Conservation (phyloP, 1,284 basidiomycete genomes). For the Pyrrhoderma noxium region DNA sequence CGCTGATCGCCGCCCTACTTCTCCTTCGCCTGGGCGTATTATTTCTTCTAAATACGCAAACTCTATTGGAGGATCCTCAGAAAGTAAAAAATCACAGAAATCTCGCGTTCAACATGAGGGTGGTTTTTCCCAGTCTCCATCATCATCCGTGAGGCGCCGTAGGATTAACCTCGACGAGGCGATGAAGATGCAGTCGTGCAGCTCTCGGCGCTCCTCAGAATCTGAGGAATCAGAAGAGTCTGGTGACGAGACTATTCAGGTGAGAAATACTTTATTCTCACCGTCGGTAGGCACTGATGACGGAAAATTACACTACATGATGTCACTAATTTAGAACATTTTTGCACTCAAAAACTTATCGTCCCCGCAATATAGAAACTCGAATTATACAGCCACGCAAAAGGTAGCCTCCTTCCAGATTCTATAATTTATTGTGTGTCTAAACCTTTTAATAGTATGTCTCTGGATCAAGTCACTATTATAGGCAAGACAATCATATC, state of each 20-base stretch:
- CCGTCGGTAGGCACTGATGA: not conserved
- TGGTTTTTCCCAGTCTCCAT: not conserved
- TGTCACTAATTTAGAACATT: too few relatives aligned
- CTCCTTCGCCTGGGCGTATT: too few relatives aligned
- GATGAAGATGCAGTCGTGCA: constrained; percentile 16
- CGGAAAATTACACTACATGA: not conserved
- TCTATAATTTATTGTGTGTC: too few relatives aligned
- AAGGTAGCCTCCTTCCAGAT: too few relatives aligned
- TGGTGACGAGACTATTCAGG: constrained; percentile 13
- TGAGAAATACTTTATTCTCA: constrained; percentile 8
- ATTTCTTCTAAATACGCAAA: too few relatives aligned
- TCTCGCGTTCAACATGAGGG: too few relatives aligned
- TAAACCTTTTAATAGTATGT: too few relatives aligned
- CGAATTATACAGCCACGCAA: not conserved
- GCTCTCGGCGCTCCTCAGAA: constrained; percentile 16
- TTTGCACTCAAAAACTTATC: too few relatives aligned
- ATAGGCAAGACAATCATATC: constrained; percentile 5
- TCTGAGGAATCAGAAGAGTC: constrained; percentile 19
- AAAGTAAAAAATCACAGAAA: not conserved
- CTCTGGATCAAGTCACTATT: too few relatives aligned
- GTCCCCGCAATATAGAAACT: too few relatives aligned
- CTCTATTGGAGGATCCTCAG: constrained; percentile 1
- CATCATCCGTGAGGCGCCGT: constrained; percentile 10
- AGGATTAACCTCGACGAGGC: constrained; percentile 17
- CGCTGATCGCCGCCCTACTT: too few relatives aligned